Evolutionary conservation across 192 early-diverging fungal species (phyloP).

Genomic region (Linnemannia exigua): DNA sequence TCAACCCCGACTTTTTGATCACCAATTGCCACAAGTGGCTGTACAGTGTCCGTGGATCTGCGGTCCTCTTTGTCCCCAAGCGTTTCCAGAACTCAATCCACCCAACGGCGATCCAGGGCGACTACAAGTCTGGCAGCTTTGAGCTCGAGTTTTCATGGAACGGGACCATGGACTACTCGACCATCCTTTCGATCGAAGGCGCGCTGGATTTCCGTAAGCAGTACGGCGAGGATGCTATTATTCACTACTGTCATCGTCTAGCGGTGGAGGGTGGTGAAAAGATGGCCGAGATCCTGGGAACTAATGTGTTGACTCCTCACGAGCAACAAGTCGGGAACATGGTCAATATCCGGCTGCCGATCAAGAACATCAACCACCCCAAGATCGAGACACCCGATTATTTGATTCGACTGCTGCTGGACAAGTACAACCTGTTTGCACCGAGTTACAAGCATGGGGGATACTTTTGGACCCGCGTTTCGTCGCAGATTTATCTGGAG

Average conservation of each 20-base stretch:
- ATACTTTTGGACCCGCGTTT: constrained; percentile 66
- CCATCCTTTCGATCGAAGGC: constrained; percentile 44
- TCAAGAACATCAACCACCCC: constrained; percentile 44
- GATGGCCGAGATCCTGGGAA: constrained; percentile 70
- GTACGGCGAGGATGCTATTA: constrained; percentile 69
- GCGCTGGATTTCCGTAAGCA: constrained; percentile 68
- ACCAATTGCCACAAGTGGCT: constrained; percentile 81
- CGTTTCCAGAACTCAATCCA: constrained; percentile 61
- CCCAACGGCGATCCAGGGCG: constrained; percentile 60
- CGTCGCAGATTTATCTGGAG: constrained; percentile 71
- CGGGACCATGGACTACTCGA: constrained; percentile 62
- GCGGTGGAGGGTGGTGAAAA: constrained; percentile 67
- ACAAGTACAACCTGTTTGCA: constrained; percentile 60
- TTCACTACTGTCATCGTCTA: constrained; percentile 63
- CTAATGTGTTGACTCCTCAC: constrained; percentile 66
- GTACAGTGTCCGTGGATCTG: constrained; percentile 65
- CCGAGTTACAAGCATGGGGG: constrained; percentile 63
- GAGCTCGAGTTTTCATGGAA: constrained; percentile 64
- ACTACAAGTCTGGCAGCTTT: constrained; percentile 56
- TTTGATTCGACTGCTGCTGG: constrained; percentile 49
- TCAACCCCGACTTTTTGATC: constrained; percentile 76
- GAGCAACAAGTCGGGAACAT: constrained; percentile 65
- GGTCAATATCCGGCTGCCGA: constrained; percentile 73
- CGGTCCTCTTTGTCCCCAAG: constrained; percentile 67
- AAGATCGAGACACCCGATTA: constrained; percentile 29